Percentiles rank a stretch among this genome's conserved stretches.
Conservation (phyloP, 345 rosid species). For the Salix arbutifolia region DNA sequence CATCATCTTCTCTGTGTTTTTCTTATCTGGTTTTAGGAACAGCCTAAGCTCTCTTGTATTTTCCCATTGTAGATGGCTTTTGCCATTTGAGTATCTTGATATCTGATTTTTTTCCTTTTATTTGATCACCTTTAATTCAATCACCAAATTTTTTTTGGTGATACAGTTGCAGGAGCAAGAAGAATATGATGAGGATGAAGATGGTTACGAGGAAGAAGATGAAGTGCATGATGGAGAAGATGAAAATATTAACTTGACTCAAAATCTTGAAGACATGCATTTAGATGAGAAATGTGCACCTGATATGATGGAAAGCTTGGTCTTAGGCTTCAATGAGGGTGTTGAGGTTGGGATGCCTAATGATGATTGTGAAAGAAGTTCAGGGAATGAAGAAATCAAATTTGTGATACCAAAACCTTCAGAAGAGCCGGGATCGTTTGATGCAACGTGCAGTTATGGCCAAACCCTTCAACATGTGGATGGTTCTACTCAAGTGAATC, state of each 20-base stretch:
- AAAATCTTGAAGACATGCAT: constrained; percentile 56
- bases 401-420: constrained; percentile 35
- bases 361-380: constrained; percentile 66
- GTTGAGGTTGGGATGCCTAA: constrained; percentile 77
- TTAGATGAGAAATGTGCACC: constrained; percentile 56
- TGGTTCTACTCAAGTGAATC: constrained; percentile 34
- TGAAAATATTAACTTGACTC: constrained; percentile 46
- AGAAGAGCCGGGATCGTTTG: constrained; percentile 40
- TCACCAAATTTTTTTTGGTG: not conserved
- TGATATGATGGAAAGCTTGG: constrained; percentile 48
- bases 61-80: not conserved
- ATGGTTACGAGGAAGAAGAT: constrained; percentile 80
- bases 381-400: constrained; percentile 41
- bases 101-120: not conserved
- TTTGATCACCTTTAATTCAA: not conserved
- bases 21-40: not conserved
- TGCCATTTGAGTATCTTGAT: not conserved
- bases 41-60: not conserved
- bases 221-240: constrained; percentile 71
- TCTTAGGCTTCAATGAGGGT: constrained; percentile 85
- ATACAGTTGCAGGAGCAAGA: constrained; percentile 70
- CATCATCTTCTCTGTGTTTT: not conserved
- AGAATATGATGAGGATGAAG: constrained; percentile 93
- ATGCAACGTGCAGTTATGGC: constrained; percentile 35
- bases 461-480: constrained; percentile 37